A percentile compares a stretch with the other conserved stretches of the same genome.
Conservation (phyloP, 2,329 filamentous ascomycete genomes). For the Stachybotrys chlorohalonatus region DNA sequence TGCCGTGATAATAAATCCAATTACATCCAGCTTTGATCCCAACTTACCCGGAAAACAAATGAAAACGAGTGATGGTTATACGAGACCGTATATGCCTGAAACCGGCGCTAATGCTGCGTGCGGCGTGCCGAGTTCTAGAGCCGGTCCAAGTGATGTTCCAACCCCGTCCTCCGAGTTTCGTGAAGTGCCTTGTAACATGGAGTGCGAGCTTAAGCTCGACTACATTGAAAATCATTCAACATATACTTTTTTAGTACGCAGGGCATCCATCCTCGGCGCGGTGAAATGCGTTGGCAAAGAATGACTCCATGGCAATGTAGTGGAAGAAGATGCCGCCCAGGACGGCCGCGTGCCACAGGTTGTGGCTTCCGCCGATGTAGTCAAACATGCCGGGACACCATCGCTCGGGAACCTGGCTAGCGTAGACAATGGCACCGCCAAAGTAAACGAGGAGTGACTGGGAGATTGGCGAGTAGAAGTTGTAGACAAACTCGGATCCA, state of each 20-base stretch:
- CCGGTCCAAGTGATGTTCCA: too few species aligned
- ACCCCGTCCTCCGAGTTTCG: too few species aligned
- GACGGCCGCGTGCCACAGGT: constrained; percentile 94
- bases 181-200: too few species aligned
- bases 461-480: constrained; percentile 80
- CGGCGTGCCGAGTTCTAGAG: too few species aligned
- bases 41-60: too few species aligned
- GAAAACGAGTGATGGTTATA: too few species aligned
- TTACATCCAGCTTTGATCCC: too few species aligned
- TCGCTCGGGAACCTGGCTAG: constrained; percentile 83
- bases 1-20: too few species aligned
- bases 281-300: constrained; percentile 72
- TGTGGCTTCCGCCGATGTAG: constrained; percentile 91
- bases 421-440: constrained; percentile 76
- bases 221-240: too few species aligned
- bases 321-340: constrained; percentile 95
- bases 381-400: constrained; percentile 93
- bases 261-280: constrained; percentile 55
- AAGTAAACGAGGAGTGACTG: constrained; percentile 87
- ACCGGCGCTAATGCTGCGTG: too few species aligned
- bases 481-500: constrained; percentile 69
- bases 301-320: constrained; percentile 90
- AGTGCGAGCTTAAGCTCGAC: too few species aligned
- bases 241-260: constrained; percentile 28
- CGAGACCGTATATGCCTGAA: too few species aligned